Evolutionary conservation across 257 asterid genomes (phyloP).

Genomic region (Linaria vulgaris): DNA sequence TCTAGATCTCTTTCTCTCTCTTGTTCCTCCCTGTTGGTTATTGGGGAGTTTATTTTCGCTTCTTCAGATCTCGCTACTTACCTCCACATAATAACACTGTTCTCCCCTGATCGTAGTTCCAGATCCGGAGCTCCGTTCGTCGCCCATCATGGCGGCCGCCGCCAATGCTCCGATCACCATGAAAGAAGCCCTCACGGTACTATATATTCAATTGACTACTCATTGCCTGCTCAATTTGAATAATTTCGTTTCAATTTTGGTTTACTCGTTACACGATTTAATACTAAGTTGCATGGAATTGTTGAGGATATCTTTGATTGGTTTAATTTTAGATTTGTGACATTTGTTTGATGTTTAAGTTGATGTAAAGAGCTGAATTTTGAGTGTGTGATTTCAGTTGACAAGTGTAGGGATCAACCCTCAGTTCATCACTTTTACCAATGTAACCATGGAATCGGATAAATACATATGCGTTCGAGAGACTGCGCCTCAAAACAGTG

Average conservation of each 20-base stretch:
- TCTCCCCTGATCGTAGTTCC: constrained; percentile 29
- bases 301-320: background rate
- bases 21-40: constrained; percentile 24
- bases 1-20: constrained; percentile 35
- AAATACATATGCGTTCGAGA: constrained; percentile 68
- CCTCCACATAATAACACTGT: constrained; percentile 27
- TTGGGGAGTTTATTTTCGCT: constrained; percentile 47
- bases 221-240: constrained; percentile 23
- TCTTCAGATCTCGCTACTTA: constrained; percentile 51
- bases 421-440: constrained; percentile 65
- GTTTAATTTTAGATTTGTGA: constrained; percentile 33
- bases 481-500: constrained; percentile 65
- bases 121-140: constrained; percentile 60
- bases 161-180: constrained; percentile 99
- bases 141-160: constrained; percentile 96
- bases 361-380: constrained; percentile 13
- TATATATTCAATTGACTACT: constrained; percentile 13
- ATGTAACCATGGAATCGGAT: constrained; percentile 73
- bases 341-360: constrained; percentile 5
- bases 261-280: constrained; percentile 20
- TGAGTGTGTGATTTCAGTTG: constrained; percentile 40
- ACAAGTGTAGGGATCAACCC: constrained; percentile 63
- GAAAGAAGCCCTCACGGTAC: constrained; percentile 95
- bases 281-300: constrained; percentile 4
- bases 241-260: constrained; percentile 18